These are phyloP conservation scores for Mycena kentingensis DNA, from an alignment of 768 basidiomycete genomes.

Conservation along the genomic window DNA sequence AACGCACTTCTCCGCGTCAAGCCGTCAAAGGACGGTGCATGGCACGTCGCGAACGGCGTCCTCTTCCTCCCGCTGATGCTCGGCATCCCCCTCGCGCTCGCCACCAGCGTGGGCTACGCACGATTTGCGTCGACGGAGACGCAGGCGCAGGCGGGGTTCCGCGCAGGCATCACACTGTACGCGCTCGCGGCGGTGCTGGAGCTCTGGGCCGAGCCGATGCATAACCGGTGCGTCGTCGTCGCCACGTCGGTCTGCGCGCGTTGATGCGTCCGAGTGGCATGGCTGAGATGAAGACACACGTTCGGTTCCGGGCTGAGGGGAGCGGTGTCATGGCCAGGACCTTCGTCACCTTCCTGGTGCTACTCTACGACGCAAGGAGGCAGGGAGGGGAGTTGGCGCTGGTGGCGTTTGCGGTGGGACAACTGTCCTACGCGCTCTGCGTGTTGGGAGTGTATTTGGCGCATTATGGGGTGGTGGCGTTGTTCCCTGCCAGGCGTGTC, in stretches of 20 bases:
- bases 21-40: slow-evolving; percentile 20
- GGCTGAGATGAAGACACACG: slow-evolving; percentile 61
- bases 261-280: slow-evolving; percentile 56
- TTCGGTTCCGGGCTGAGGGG: slow-evolving; percentile 87
- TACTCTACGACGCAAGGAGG: slow-evolving; percentile 51
- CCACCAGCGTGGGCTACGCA: slow-evolving; percentile 56
- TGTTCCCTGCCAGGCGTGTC: slow-evolving; percentile 37
- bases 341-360: slow-evolving; percentile 64
- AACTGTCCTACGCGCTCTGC: slow-evolving; percentile 67
- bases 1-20: slow-evolving; percentile 75
- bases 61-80: slow-evolving; percentile 67
- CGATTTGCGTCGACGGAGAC: slow-evolving; percentile 54
- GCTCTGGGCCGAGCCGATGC: slow-evolving; percentile 80
- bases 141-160: slow-evolving; percentile 64
- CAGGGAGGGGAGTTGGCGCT: slow-evolving; percentile 54
- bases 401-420: slow-evolving; percentile 85
- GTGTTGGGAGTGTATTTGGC: slow-evolving; percentile 59
- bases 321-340: slow-evolving; percentile 76
- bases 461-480: slow-evolving; percentile 36
- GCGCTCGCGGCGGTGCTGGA: slow-evolving; percentile 74
- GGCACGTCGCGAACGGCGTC: slow-evolving; percentile 44
- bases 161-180: slow-evolving; percentile 65
- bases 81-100: slow-evolving; percentile 65
- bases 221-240: slow-evolving; percentile 53
- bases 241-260: neutral